Conservation (phyloP, 2,329 filamentous ascomycete genomes). For the Leptographium radiaticola region DNA sequence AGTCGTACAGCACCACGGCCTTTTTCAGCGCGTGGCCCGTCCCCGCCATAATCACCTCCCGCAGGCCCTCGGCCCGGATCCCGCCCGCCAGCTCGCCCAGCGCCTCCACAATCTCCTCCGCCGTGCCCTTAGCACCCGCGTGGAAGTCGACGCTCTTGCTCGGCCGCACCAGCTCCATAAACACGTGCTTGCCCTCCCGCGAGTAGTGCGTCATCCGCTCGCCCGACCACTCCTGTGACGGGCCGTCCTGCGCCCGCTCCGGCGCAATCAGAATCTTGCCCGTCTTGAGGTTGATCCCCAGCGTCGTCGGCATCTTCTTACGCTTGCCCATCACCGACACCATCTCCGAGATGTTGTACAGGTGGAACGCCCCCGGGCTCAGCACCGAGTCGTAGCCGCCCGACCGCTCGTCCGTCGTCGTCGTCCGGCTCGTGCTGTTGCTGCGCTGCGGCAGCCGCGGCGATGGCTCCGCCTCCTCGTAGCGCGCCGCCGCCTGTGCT, state of each 20-base stretch:
- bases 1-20: slow-evolving; percentile 83
- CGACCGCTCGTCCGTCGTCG: not conserved
- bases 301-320: slow-evolving; percentile 95
- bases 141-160: slow-evolving; percentile 96
- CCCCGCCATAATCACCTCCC: slow-evolving; percentile 75
- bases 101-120: slow-evolving; percentile 78
- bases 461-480: slow-evolving; percentile 5
- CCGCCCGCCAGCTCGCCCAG: slow-evolving; percentile 84
- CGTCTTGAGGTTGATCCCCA: slow-evolving; percentile 84
- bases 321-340: slow-evolving; percentile 92
- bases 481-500: slow-evolving; percentile 15
- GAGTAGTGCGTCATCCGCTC: slow-evolving; percentile 97
- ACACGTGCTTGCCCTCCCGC: slow-evolving; percentile 95
- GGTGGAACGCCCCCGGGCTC: slow-evolving; percentile 71
- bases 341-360: slow-evolving; percentile 98
- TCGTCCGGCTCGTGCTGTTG: slow-evolving; percentile 6
- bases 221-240: slow-evolving; percentile 83
- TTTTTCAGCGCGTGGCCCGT: slow-evolving; percentile 60
- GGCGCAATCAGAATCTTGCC: slow-evolving; percentile 85
- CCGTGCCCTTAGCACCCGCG: slow-evolving; percentile 92
- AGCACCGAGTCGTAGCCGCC: slow-evolving; percentile 21
- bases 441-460: slow-evolving; percentile 13
- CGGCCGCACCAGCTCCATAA: slow-evolving; percentile 80
- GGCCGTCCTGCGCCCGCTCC: slow-evolving; percentile 69
- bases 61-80: slow-evolving; percentile 66